phyloP scores from a whole-genome alignment of 495 filamentous ascomycete species.

The Penicillium maclennaniae region DNA sequence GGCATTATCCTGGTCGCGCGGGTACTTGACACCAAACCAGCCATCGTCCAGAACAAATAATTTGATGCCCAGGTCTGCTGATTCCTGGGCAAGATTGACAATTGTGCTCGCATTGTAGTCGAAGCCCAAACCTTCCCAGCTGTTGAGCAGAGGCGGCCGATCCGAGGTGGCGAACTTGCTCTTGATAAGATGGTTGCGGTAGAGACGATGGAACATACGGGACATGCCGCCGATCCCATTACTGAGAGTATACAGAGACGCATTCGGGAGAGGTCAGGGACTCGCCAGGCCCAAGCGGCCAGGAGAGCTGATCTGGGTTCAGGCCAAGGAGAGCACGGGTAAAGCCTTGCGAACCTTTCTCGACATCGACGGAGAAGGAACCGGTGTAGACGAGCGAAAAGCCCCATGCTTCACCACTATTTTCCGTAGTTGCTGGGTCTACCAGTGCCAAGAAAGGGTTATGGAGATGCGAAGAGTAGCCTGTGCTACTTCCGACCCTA shows the following conservation, averaged over 20 bases:
- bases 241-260: conserved; percentile 48
- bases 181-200: conserved; percentile 52
- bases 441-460: conserved; percentile 53
- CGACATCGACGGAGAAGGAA: conserved; percentile 48
- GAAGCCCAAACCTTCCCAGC: conserved; percentile 54
- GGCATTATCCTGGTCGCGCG: conserved; percentile 42
- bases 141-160: conserved; percentile 51
- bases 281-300: conserved; percentile 41
- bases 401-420: conserved; percentile 49
- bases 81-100: conserved; percentile 43
- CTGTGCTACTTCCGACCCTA: conserved; percentile 44
- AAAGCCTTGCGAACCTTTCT: conserved; percentile 52
- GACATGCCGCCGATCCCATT: conserved; percentile 54
- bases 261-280: conserved; percentile 51
- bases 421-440: conserved; percentile 48
- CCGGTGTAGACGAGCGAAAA: conserved; percentile 54
- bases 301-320: conserved; percentile 49
- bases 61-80: conserved; percentile 47
- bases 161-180: conserved; percentile 46
- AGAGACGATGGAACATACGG: conserved; percentile 48
- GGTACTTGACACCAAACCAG: conserved; percentile 55
- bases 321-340: conserved; percentile 49
- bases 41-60: conserved; percentile 57
- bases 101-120: conserved; percentile 46
- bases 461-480: conserved; percentile 52